These are phyloP conservation scores for Reticulascus tulasneorum DNA, from an alignment of 2,329 filamentous ascomycete species.

Conservation along the genomic window DNA sequence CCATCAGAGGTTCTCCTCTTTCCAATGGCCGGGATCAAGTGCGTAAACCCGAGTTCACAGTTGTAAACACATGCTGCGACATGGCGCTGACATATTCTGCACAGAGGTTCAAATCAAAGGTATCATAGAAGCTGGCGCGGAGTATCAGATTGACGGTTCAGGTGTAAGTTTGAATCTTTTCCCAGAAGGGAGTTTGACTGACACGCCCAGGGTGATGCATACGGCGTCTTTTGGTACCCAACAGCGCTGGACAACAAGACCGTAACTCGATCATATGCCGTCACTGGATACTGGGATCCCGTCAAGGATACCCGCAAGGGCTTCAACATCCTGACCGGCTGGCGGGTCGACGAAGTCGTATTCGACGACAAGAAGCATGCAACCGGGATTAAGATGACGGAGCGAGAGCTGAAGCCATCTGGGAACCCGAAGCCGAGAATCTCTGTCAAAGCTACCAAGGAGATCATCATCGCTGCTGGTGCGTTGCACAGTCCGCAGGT, in stretches of 20 bases:
- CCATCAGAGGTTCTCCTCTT: slow-evolving; percentile 17
- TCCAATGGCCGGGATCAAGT: slow-evolving; percentile 20
- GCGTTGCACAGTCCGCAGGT: slow-evolving; percentile 75
- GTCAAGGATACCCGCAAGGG: slow-evolving; percentile 29
- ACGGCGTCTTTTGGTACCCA: slow-evolving; percentile 25
- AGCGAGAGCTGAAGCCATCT: slow-evolving; percentile 21
- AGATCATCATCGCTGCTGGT: slow-evolving; percentile 76
- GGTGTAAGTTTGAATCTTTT: slow-evolving; percentile 17
- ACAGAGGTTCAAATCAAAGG: slow-evolving; percentile 7
- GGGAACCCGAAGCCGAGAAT: no score
- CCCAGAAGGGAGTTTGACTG: slow-evolving; percentile 15
- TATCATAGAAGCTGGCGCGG: slow-evolving; percentile 10
- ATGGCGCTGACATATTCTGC: no score
- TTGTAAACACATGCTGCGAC: no score
- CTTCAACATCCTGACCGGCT: slow-evolving; percentile 30
- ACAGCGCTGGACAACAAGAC: slow-evolving; percentile 28
- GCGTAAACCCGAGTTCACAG: not conserved
- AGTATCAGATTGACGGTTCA: slow-evolving; percentile 12
- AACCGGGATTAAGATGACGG: slow-evolving; percentile 29
- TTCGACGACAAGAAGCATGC: slow-evolving; percentile 17
- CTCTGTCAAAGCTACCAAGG: slow-evolving; percentile 32
- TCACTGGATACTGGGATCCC: slow-evolving; percentile 25
- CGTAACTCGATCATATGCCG: slow-evolving; percentile 31
- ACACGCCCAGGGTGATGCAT: slow-evolving; percentile 23
- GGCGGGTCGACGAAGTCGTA: slow-evolving; percentile 22